A percentile compares a stretch with the other conserved stretches of the same genome.
These are phyloP conservation scores for Alternaria sp. DNA, from an alignment of 2,329 filamentous ascomycete genomes.

Conservation along the genomic window DNA sequence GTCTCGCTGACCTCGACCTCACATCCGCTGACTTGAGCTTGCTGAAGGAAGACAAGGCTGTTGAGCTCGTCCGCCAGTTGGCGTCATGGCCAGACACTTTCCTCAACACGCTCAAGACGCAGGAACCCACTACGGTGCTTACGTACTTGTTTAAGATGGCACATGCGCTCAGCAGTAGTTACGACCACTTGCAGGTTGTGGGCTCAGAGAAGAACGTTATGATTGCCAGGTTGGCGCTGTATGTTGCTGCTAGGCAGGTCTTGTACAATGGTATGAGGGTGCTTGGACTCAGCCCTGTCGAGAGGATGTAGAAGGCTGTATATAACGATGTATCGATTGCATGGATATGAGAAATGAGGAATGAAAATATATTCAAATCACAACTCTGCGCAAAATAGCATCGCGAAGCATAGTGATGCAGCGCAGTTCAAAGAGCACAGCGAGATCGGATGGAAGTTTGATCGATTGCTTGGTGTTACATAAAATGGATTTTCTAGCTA, in stretches of 20 bases:
- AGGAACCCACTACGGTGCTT: constrained; percentile 73
- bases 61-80: constrained; percentile 76
- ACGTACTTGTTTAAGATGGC: constrained; percentile 87
- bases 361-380: background rate
- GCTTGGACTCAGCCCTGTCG: constrained; percentile 78
- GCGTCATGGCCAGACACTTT: constrained; percentile 86
- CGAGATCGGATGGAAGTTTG: background rate
- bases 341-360: background rate
- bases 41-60: constrained; percentile 73
- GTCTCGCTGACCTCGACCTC: constrained; percentile 62
- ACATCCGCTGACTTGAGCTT: constrained; percentile 72
- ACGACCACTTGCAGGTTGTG: constrained; percentile 83
- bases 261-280: constrained; percentile 84
- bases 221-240: constrained; percentile 70
- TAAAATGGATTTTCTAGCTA: background rate
- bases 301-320: constrained; percentile 54
- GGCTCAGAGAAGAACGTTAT: constrained; percentile 76
- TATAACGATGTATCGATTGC: background rate
- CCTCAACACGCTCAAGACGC: constrained; percentile 81
- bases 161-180: constrained; percentile 78
- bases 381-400: background rate
- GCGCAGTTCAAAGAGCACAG: background rate
- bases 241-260: constrained; percentile 76
- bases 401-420: too few relatives aligned
- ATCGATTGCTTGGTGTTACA: constrained; percentile 1